These are phyloP conservation scores for Jatropha podagrica DNA, from an alignment of 441 rosid genomes.

Conservation along the genomic window DNA sequence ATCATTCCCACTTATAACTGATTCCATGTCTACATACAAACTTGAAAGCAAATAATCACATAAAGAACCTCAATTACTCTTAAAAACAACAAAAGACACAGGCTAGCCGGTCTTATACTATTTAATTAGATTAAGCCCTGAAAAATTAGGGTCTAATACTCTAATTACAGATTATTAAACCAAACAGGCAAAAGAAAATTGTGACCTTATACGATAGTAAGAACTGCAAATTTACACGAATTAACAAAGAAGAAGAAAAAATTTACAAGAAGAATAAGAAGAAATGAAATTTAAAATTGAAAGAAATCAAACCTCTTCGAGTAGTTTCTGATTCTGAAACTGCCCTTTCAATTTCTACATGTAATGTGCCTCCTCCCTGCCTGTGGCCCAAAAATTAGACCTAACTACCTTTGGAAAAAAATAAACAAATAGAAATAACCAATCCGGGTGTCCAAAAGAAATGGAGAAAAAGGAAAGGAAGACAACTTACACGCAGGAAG, in stretches of 20 bases:
- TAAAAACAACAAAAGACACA: background rate
- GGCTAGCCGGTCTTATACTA: background rate
- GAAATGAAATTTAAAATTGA: background rate
- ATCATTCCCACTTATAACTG: background rate
- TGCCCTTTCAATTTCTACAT: background rate
- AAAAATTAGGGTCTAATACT: background rate
- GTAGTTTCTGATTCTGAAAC: background rate
- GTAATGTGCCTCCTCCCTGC: conserved; percentile 1
- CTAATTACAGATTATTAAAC: background rate
- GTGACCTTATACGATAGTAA: background rate
- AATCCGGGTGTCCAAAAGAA: background rate
- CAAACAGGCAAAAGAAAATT: background rate
- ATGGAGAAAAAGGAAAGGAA: background rate
- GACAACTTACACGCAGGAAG: conserved; percentile 1
- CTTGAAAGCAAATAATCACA: background rate
- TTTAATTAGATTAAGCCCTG: background rate
- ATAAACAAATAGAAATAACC: background rate
- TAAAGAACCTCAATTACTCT: background rate
- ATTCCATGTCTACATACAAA: background rate
- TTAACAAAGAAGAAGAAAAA: background rate
- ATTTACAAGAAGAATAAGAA: background rate
- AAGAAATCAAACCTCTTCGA: background rate
- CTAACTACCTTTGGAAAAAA: background rate
- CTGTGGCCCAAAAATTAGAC: background rate
- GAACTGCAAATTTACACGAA: background rate